Evolutionary conservation across 306 rosid species (phyloP).

Genomic region (Geum urbanum): DNA sequence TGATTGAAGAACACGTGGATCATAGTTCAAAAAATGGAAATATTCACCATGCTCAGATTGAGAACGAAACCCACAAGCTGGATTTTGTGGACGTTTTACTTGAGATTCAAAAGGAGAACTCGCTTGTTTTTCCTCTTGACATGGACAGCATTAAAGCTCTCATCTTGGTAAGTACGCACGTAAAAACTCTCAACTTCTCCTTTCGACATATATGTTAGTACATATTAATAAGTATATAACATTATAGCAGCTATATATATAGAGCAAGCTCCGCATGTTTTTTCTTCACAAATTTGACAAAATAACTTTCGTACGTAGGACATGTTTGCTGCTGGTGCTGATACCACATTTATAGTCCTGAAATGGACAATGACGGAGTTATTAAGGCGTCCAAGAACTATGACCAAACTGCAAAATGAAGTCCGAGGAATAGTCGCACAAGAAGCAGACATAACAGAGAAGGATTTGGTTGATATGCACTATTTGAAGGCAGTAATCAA

Average conservation of each 20-base stretch:
- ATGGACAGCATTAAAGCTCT: constrained; percentile 35
- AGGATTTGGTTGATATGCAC: constrained; percentile 2
- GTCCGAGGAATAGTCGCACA: background rate
- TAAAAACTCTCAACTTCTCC: no score
- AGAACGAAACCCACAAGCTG: background rate
- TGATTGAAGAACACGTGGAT: constrained; percentile 36
- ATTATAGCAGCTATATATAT: no score
- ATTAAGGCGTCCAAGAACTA: background rate
- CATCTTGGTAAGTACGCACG: constrained; percentile 26
- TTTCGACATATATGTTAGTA: no score
- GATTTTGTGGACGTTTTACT: constrained; percentile 54
- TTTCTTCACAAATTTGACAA: no score
- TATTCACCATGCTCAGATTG: background rate
- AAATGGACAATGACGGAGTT: constrained; percentile 14
- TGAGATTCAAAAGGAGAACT: constrained; percentile 23
- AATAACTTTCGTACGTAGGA: no score
- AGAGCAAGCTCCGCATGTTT: no score
- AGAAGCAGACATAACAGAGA: background rate
- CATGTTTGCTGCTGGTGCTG: no score
- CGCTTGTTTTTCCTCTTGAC: constrained; percentile 39
- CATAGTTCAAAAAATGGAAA: background rate
- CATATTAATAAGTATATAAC: no score
- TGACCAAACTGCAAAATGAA: constrained; percentile 6
- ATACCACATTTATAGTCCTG: no score
- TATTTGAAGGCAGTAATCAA: constrained; percentile 38